Percentiles rank a stretch among this genome's conserved stretches.
Evolutionary conservation across 345 rosid species (phyloP).

Genomic region (Ricinus communis): DNA sequence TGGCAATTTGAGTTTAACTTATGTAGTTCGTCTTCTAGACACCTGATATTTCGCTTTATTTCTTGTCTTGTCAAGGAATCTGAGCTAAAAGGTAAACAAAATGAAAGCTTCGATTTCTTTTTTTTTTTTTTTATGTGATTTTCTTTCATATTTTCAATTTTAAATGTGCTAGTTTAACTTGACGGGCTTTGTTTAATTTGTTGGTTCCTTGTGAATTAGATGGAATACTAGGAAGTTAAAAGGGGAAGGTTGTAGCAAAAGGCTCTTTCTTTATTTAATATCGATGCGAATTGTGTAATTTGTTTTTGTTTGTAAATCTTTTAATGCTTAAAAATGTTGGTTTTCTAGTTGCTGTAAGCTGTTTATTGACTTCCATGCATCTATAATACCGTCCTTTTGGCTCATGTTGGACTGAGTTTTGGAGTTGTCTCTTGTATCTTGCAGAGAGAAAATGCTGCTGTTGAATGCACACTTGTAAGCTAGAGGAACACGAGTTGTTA

Average conservation of each 20-base stretch:
- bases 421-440: slow-evolving; percentile 23
- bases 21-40: not conserved
- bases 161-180: not conserved
- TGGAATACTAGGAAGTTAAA: not conserved
- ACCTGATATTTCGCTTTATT: not conserved
- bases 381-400: slow-evolving; percentile 18
- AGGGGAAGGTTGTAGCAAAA: not conserved
- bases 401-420: slow-evolving; percentile 18
- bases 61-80: not conserved
- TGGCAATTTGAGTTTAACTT: slow-evolving; percentile 1
- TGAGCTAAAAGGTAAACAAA: not conserved
- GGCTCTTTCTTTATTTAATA: not conserved
- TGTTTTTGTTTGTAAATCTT: not conserved
- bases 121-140: not conserved
- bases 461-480: slow-evolving; percentile 18
- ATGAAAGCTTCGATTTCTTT: not conserved
- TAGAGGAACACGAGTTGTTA: slow-evolving; percentile 12
- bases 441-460: slow-evolving; percentile 20
- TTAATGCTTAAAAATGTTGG: slow-evolving; percentile 8
- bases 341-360: slow-evolving; percentile 14
- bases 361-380: slow-evolving; percentile 14
- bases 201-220: not conserved
- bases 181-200: not conserved
- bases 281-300: no score
- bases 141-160: no score